Conservation (phyloP, 2,329 filamentous ascomycete species). For the Aspergillus hiratsukae region DNA sequence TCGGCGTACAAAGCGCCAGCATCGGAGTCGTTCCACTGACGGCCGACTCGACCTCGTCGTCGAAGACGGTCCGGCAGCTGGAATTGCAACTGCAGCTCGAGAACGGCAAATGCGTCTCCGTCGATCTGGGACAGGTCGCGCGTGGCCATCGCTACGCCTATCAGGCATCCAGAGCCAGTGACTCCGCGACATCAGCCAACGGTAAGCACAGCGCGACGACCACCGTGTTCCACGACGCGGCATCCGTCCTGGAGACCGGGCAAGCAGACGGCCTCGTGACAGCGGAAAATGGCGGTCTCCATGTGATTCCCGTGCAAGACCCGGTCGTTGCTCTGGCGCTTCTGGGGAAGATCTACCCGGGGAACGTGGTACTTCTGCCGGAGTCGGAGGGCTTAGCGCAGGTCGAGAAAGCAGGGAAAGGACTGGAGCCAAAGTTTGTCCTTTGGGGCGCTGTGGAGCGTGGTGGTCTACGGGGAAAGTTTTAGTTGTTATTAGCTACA, state of each 20-base stretch:
- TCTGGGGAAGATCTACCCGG: conserved; percentile 20
- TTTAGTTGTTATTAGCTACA: too few relatives aligned
- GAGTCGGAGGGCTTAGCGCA: conserved; percentile 1
- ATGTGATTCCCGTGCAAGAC: conserved; percentile 14
- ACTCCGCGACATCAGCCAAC: neutral
- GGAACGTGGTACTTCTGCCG: conserved; percentile 17
- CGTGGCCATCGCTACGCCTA: conserved; percentile 22
- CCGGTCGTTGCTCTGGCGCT: conserved; percentile 14
- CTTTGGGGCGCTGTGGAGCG: too few relatives aligned
- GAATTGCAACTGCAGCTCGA: conserved; percentile 9
- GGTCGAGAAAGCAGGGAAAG: conserved; percentile 14
- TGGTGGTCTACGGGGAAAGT: too few relatives aligned
- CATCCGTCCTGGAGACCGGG: neutral
- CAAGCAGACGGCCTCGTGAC: conserved; percentile 4
- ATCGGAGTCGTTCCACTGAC: neutral
- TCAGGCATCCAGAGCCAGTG: neutral
- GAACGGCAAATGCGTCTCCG: conserved; percentile 5
- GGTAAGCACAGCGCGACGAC: too few relatives aligned
- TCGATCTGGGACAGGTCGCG: conserved; percentile 20
- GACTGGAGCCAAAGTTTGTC: too few relatives aligned
- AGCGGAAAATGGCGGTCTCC: conserved; percentile 10
- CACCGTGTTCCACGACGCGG: neutral
- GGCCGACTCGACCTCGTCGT: neutral
- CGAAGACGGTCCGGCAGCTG: neutral
- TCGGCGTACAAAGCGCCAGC: neutral